A percentile compares a stretch with the other conserved stretches of the same genome.
These are phyloP conservation scores for Calocybe gambosa DNA, from an alignment of 1,284 basidiomycete species.

Conservation along the genomic window DNA sequence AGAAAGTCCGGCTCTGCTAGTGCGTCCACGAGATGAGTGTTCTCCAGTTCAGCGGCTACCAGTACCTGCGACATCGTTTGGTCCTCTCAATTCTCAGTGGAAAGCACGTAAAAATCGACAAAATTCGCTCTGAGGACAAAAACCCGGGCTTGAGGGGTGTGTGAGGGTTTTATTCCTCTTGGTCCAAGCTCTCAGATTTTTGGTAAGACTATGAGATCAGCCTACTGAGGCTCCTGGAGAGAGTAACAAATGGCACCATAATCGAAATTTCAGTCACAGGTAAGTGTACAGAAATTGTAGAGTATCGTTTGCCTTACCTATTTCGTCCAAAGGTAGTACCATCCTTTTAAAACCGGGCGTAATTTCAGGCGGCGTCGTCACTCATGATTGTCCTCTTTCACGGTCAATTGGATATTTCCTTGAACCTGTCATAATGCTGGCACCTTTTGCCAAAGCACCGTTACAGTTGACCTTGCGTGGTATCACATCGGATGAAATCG, in stretches of 20 bases:
- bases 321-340: slow-evolving; percentile 65
- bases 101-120: slow-evolving; percentile 81
- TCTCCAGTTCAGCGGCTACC: slow-evolving; percentile 72
- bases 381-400: slow-evolving; percentile 85
- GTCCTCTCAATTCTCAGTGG: slow-evolving; percentile 87
- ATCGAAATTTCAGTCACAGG: slow-evolving; percentile 97
- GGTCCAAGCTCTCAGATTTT: not conserved
- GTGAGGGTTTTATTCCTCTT: slow-evolving; percentile 14
- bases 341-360: slow-evolving; percentile 90
- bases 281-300: slow-evolving; percentile 35
- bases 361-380: slow-evolving; percentile 77
- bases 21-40: slow-evolving; percentile 20
- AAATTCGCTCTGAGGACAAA: slow-evolving; percentile 87
- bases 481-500: slow-evolving; percentile 85
- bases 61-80: slow-evolving; percentile 80
- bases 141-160: slow-evolving; percentile 88
- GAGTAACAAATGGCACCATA: slow-evolving; percentile 89
- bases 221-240: slow-evolving; percentile 84
- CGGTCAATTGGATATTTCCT: slow-evolving; percentile 92
- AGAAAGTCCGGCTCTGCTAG: too few species aligned
- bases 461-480: slow-evolving; percentile 80
- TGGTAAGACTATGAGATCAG: slow-evolving; percentile 86
- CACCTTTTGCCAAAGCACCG: slow-evolving; percentile 90
- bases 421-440: slow-evolving; percentile 86
- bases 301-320: slow-evolving; percentile 4